These are phyloP conservation scores for Neoboletus subvelutipes DNA, from an alignment of 768 basidiomycete genomes.

Conservation along the genomic window DNA sequence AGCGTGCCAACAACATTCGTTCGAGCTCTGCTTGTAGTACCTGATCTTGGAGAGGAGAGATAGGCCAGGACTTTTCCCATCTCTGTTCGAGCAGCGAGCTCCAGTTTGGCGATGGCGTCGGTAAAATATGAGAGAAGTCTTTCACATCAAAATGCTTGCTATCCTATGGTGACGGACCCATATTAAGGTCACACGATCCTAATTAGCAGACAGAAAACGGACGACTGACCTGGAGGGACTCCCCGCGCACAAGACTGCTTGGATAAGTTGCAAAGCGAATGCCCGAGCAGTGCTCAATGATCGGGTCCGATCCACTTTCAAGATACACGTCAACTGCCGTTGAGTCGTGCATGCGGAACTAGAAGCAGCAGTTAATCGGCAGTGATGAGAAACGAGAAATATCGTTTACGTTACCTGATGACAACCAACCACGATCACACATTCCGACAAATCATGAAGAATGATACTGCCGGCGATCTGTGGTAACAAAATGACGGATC, in stretches of 20 bases:
- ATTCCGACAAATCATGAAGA: constrained; percentile 60
- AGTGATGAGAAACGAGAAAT: neutral
- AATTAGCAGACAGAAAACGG: neutral
- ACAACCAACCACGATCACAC: constrained; percentile 67
- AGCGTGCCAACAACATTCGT: constrained; percentile 14
- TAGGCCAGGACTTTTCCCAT: constrained; percentile 24
- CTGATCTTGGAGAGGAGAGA: constrained; percentile 15
- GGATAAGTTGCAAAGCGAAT: constrained; percentile 72
- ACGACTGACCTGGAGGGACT: constrained; percentile 16
- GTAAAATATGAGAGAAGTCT: constrained; percentile 83
- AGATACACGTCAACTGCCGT: constrained; percentile 63
- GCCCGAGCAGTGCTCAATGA: constrained; percentile 71
- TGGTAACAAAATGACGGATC: constrained; percentile 67
- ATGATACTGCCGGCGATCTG: constrained; percentile 68
- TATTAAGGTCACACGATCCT: neutral
- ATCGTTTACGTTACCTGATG: constrained; percentile 61
- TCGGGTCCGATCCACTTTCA: constrained; percentile 64
- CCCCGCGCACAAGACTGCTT: constrained; percentile 1
- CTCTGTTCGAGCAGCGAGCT: constrained; percentile 15
- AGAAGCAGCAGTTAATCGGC: neutral
- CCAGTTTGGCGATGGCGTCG: constrained; percentile 82
- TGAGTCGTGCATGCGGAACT: constrained; percentile 91
- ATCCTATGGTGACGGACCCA: constrained; percentile 16
- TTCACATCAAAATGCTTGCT: constrained; percentile 55
- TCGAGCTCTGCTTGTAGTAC: constrained; percentile 16